Conservation (phyloP, 345 rosid genomes). For the Citrus reticulata region DNA sequence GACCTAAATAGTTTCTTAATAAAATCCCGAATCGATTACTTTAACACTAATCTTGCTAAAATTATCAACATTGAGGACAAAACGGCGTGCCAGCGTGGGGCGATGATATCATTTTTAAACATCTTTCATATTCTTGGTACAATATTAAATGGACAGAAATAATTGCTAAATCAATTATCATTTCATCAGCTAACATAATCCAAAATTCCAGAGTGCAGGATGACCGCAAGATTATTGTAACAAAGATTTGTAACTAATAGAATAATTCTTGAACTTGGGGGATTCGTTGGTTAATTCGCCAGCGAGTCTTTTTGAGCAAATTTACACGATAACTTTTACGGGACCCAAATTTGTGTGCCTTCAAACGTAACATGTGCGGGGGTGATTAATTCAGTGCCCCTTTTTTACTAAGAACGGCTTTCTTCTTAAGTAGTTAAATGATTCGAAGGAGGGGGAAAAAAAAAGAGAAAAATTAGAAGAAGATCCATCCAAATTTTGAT, state of each 20-base stretch:
- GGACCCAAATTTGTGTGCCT: neutral
- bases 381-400: too few relatives aligned
- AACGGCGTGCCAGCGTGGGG: neutral
- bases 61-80: slow-evolving; percentile 1
- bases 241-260: neutral
- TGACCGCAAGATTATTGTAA: too few relatives aligned
- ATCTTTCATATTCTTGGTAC: neutral
- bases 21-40: neutral
- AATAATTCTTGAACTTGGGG: neutral
- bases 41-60: neutral
- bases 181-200: neutral
- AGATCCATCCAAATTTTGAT: too few relatives aligned
- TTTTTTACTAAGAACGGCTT: too few relatives aligned
- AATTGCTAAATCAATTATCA: neutral
- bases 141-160: neutral
- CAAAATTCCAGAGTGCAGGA: too few relatives aligned
- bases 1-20: neutral
- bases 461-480: too few relatives aligned
- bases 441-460: too few relatives aligned
- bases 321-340: neutral
- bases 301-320: neutral
- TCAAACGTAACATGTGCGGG: neutral
- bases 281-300: too few relatives aligned
- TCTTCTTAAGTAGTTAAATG: too few relatives aligned
- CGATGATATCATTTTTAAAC: neutral